Evolutionary conservation across 192 early-diverging fungal species (phyloP).

Genomic region (Piromyces finnis): DNA sequence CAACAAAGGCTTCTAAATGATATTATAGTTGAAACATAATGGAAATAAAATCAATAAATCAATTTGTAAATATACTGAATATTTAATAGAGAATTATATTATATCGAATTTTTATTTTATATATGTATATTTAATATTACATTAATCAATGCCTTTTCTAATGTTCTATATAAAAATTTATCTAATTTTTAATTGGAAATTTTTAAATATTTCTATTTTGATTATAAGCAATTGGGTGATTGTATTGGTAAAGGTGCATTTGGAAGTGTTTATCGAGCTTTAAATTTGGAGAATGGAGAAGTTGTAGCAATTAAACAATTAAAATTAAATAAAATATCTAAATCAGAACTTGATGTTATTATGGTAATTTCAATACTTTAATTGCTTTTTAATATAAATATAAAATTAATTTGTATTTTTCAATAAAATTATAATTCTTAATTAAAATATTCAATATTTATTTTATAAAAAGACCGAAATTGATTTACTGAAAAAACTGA

Average conservation of each 20-base stretch:
- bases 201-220: background rate
- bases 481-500: constrained; percentile 21
- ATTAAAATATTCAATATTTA: too few relatives aligned
- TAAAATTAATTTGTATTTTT: too few relatives aligned
- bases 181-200: too few relatives aligned
- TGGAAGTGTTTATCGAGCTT: constrained; percentile 17
- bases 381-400: too few relatives aligned
- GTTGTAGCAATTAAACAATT: constrained; percentile 26
- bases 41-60: background rate
- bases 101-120: too few relatives aligned
- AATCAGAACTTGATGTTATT: constrained; percentile 11
- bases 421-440: too few relatives aligned
- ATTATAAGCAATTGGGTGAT: constrained; percentile 11
- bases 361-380: too few relatives aligned
- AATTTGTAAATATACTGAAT: background rate
- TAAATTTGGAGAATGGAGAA: constrained; percentile 19
- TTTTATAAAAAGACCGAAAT: constrained; percentile 23
- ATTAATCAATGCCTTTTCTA: too few relatives aligned
- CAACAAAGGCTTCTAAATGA: background rate
- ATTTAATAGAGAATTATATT: too few relatives aligned
- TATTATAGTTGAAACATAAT: background rate
- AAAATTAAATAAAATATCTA: constrained; percentile 8
- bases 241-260: constrained; percentile 23
- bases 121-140: too few relatives aligned
- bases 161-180: too few relatives aligned